Conservation (phyloP, 129 eudicot genomes). For the Artemisia tridentata region DNA sequence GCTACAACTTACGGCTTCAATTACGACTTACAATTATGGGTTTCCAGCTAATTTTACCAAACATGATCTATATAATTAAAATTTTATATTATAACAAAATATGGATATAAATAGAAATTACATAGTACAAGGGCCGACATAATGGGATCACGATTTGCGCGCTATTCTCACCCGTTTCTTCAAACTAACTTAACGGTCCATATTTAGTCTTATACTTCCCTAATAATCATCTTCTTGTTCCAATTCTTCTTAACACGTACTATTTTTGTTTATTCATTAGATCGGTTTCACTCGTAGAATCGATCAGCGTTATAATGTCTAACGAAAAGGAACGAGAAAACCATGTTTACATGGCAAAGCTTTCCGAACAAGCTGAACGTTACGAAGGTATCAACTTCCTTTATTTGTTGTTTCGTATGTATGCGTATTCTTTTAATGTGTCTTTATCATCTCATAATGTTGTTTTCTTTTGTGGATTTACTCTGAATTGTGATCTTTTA, state of each 20-base stretch:
- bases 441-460: too few species aligned
- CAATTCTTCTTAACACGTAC: constrained; percentile 3
- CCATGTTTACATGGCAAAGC: constrained; percentile 95
- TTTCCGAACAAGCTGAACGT: constrained; percentile 98
- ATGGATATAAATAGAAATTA: constrained; percentile 22
- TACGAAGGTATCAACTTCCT: constrained; percentile 54
- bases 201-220: not conserved
- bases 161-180: constrained; percentile 26
- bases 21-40: too few species aligned
- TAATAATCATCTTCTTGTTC: constrained; percentile 9
- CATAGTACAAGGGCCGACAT: constrained; percentile 21
- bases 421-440: not conserved
- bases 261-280: constrained; percentile 5
- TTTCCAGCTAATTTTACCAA: too few species aligned
- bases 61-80: not conserved
- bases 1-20: too few species aligned
- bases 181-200: not conserved
- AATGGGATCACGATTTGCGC: constrained; percentile 42
- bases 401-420: not conserved
- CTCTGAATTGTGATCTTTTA: too few species aligned
- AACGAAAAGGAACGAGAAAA: constrained; percentile 83
- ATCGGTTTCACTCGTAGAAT: constrained; percentile 18
- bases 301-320: constrained; percentile 49
- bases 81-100: not conserved
- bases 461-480: too few species aligned